phyloP scores from a whole-genome alignment of 2,329 filamentous ascomycete species.

The Aspergillus calidoustus region DNA sequence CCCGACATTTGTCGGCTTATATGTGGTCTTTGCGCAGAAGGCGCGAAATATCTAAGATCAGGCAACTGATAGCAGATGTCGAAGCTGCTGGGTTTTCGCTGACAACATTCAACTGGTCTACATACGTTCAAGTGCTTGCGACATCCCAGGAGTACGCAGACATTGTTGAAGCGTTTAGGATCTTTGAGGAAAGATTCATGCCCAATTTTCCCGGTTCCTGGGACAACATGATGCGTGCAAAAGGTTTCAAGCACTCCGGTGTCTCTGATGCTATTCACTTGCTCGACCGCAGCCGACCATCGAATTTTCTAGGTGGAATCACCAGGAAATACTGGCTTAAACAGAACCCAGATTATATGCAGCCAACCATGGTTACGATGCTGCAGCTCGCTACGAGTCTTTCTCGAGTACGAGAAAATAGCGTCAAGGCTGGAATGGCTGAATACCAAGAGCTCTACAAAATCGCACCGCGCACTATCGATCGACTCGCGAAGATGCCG shows the following conservation, averaged over 20 bases:
- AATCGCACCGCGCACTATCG: slow-evolving; percentile 42
- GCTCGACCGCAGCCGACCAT: slow-evolving; percentile 36
- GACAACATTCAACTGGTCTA: slow-evolving; percentile 80
- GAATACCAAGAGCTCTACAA: slow-evolving; percentile 35
- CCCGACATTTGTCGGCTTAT: slow-evolving; percentile 55
- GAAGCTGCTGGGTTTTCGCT: slow-evolving; percentile 71
- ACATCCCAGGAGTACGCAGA: slow-evolving; percentile 62
- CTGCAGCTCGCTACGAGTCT: slow-evolving; percentile 49
- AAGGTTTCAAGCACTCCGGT: slow-evolving; percentile 34
- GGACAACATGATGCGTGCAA: slow-evolving; percentile 48
- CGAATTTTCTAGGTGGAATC: slow-evolving; percentile 36
- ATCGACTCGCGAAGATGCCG: slow-evolving; percentile 44
- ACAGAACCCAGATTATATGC: slow-evolving; percentile 45
- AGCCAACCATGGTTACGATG: slow-evolving; percentile 51
- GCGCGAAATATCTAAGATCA: slow-evolving; percentile 58
- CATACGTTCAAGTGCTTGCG: slow-evolving; percentile 71
- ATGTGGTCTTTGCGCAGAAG: slow-evolving; percentile 58
- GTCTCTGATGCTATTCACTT: slow-evolving; percentile 36
- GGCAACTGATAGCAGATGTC: slow-evolving; percentile 59
- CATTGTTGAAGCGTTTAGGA: slow-evolving; percentile 63
- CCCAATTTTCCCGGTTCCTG: slow-evolving; percentile 74
- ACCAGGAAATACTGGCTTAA: slow-evolving; percentile 41
- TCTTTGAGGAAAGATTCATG: slow-evolving; percentile 81
- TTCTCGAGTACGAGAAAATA: slow-evolving; percentile 41
- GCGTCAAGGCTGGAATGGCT: slow-evolving; percentile 37